Percentiles rank a stretch among this genome's conserved stretches.
Evolutionary conservation across 1,139 yeast species (phyloP).

Genomic region (Kluyveromyces sp.): DNA sequence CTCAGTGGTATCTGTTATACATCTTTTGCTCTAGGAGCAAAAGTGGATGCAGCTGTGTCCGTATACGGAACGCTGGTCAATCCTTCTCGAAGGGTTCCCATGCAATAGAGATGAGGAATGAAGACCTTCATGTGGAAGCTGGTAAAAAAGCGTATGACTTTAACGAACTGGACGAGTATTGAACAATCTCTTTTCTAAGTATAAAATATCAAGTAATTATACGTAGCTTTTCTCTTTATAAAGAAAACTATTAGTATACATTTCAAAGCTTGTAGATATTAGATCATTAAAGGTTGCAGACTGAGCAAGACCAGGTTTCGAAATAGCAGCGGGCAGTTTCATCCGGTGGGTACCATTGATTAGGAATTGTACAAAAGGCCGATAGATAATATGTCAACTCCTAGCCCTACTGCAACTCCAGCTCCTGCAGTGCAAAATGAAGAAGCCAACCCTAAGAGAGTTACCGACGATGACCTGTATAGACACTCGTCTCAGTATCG

Average conservation of each 20-base stretch:
- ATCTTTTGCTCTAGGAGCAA: too few relatives aligned
- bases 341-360: background rate
- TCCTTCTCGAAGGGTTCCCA: background rate
- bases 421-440: background rate
- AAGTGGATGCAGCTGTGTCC: too few relatives aligned
- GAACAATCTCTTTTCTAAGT: conserved; percentile 12
- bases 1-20: too few relatives aligned
- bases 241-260: conserved; percentile 8
- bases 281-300: background rate
- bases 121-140: conserved; percentile 9
- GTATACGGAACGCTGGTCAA: background rate
- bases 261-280: background rate
- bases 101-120: conserved; percentile 8
- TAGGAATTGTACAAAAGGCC: background rate
- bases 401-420: background rate
- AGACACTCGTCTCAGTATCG: conserved; percentile 80
- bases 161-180: conserved; percentile 17
- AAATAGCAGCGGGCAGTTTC: too few relatives aligned
- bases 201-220: conserved; percentile 7
- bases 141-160: conserved; percentile 14
- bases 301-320: too few relatives aligned
- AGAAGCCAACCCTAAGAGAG: conserved; percentile 21
- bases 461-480: conserved; percentile 75
- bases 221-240: conserved; percentile 5
- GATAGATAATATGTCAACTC: background rate